Evolutionary conservation across 1,284 basidiomycete species (phyloP).

Genomic region (Cryptococcus hybrid): DNA sequence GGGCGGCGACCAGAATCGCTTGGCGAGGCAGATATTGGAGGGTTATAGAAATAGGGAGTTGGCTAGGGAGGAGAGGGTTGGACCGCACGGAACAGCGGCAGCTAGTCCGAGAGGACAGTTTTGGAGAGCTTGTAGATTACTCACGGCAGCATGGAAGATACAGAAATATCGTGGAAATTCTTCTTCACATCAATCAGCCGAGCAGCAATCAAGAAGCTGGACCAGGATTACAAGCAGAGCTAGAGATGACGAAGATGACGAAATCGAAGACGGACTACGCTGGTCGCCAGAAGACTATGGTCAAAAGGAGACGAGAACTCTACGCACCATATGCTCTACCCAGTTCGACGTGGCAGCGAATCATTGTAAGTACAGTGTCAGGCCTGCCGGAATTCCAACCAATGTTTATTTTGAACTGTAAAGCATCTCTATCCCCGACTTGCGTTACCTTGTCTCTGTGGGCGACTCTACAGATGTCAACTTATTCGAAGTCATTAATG

Average conservation of each 20-base stretch:
- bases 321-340: slow-evolving; percentile 38
- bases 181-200: not conserved
- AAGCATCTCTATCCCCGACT: slow-evolving; percentile 47
- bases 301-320: slow-evolving; percentile 24
- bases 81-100: too few species aligned
- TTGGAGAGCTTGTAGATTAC: too few species aligned
- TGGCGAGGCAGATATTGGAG: not conserved
- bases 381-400: not conserved
- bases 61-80: not conserved
- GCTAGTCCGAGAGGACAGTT: too few species aligned
- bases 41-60: not conserved
- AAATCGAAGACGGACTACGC: too few species aligned
- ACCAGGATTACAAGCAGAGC: not conserved
- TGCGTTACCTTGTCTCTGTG: slow-evolving; percentile 47
- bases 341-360: slow-evolving; percentile 46
- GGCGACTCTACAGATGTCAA: slow-evolving; percentile 49
- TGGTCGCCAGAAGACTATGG: not conserved
- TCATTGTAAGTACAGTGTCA: slow-evolving; percentile 40
- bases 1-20: not conserved
- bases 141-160: not conserved
- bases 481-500: slow-evolving; percentile 45
- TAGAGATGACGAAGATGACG: not conserved
- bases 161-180: not conserved
- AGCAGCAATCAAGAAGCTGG: not conserved
- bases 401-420: not conserved